Evolutionary conservation across 768 basidiomycete genomes (phyloP).

Genomic region (Phlebiopsis gigantea): DNA sequence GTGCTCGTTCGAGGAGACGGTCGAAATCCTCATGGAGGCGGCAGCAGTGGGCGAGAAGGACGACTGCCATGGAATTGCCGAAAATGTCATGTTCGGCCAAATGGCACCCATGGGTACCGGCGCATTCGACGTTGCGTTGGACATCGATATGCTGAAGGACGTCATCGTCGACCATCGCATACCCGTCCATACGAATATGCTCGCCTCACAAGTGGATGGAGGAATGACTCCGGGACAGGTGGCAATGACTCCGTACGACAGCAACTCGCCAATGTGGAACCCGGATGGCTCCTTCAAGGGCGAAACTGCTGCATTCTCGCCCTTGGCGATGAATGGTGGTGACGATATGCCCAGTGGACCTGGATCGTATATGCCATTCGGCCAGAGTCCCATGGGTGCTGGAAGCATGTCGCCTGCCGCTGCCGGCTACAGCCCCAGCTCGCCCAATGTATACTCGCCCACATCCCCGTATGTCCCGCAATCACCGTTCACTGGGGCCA

Average conservation of each 20-base stretch:
- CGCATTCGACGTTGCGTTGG: constrained; percentile 90
- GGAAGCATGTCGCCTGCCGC: constrained; percentile 88
- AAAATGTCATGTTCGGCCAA: constrained; percentile 98
- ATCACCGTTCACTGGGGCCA: constrained; percentile 78
- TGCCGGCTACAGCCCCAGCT: constrained; percentile 86
- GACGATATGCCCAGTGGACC: constrained; percentile 62
- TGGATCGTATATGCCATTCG: constrained; percentile 71
- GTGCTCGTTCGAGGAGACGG: constrained; percentile 99
- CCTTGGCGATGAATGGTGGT: constrained; percentile 75
- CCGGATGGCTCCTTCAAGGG: constrained; percentile 73
- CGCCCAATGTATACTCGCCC: constrained; percentile 83
- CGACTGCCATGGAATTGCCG: constrained; percentile 97
- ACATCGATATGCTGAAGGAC: constrained; percentile 98
- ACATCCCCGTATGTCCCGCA: constrained; percentile 88
- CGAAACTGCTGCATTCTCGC: constrained; percentile 91
- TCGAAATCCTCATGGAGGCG: constrained; percentile 98
- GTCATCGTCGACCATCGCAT: constrained; percentile 95
- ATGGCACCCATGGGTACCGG: constrained; percentile 99
- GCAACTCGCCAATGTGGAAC: constrained; percentile 76
- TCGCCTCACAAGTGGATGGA: constrained; percentile 74
- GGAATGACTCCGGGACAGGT: constrained; percentile 91
- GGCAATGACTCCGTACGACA: constrained; percentile 96
- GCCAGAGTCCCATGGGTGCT: constrained; percentile 81
- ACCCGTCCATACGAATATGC: constrained; percentile 69
- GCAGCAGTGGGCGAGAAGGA: constrained; percentile 98